phyloP scores from a whole-genome alignment of 306 rosid genomes.

The Quercus rubra region DNA sequence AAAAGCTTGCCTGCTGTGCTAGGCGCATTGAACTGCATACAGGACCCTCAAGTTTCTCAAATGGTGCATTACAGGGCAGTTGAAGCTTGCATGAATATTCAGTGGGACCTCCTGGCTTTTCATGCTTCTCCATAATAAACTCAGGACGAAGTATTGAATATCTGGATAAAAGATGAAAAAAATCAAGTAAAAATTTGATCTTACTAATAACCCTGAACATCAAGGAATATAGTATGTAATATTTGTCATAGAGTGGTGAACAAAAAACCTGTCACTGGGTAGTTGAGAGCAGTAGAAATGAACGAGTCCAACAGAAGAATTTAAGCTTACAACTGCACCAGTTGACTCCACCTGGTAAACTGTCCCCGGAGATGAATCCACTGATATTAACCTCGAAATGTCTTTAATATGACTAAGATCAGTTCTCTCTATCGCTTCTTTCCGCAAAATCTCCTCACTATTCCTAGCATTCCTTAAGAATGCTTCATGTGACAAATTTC shows the following conservation, averaged over 20 bases:
- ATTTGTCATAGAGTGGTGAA: constrained; percentile 11
- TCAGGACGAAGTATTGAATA: constrained; percentile 98
- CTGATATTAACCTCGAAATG: constrained; percentile 78
- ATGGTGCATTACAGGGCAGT: constrained; percentile 98
- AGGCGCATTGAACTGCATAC: constrained; percentile 93
- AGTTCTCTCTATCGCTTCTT: constrained; percentile 97
- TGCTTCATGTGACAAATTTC: constrained; percentile 90
- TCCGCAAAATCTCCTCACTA: constrained; percentile 94
- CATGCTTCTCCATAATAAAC: constrained; percentile 94
- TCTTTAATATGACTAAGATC: constrained; percentile 93
- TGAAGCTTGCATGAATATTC: constrained; percentile 99
- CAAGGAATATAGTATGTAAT: constrained; percentile 8
- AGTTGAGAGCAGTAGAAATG: constrained; percentile 99
- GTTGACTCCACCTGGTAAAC: constrained; percentile 97
- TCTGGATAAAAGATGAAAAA: constrained; percentile 37
- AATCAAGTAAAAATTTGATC: constrained; percentile 11
- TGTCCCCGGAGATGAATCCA: constrained; percentile 73
- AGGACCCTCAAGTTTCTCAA: constrained; percentile 96
- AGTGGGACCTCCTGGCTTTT: constrained; percentile 72
- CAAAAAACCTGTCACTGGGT: constrained; percentile 91
- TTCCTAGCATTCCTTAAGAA: constrained; percentile 93
- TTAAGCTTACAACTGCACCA: constrained; percentile 96
- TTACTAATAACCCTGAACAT: neutral
- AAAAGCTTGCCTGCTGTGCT: constrained; percentile 80
- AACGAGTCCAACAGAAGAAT: constrained; percentile 93